Evolutionary conservation across 2,329 filamentous ascomycete species (phyloP), one percentile per base, ranked within the genome.

Genomic region (Arthrobotrys entomopaga): DNA sequence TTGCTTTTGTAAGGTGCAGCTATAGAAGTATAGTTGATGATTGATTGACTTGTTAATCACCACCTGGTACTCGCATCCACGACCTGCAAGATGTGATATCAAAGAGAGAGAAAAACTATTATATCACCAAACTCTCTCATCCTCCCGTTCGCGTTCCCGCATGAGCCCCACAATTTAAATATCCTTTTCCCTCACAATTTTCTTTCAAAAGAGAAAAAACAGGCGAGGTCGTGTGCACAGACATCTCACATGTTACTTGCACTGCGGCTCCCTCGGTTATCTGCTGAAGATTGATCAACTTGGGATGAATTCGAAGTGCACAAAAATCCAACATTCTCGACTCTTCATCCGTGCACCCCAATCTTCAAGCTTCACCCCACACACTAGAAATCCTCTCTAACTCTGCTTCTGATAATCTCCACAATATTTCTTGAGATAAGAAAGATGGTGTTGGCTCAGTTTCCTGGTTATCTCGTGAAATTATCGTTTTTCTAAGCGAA

Each of bases 241-340:
- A 72, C 67, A n/a, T 65, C 60, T 72, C 67, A 72, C 67, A 72
- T 72, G 67, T 54, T 49, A 46, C 22, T 29, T 38, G 54, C 58
- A 26, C n/a, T 59, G 60, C 49, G 67, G 59, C 67, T 65, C 67
- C 66, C 67, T 72, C 67, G 67, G 67, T 65, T 71, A 71, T 65
- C 59, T 71, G 46, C 26, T 38, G 52, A 29, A 71, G 20, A 29
- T 10, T 13, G 20, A 29, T 10, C 19, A 34, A 19, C 42, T n/a
- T 15, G 2, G n/a, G 15, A 48, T 38, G 38, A 38, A 29, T 16
- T 54, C 19, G 19, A 6, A n/a, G n/a, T n/a, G n/a, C n/a, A n/a
- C n/a, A n/a, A 16, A 46, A 19, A 46, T 15, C 13, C 42, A 46
- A 46, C 13, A 46, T 46, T 5, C 13, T 46, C 6, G 6, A 34